Conservation (phyloP, 768 basidiomycete genomes). For the Russula vinacea region DNA sequence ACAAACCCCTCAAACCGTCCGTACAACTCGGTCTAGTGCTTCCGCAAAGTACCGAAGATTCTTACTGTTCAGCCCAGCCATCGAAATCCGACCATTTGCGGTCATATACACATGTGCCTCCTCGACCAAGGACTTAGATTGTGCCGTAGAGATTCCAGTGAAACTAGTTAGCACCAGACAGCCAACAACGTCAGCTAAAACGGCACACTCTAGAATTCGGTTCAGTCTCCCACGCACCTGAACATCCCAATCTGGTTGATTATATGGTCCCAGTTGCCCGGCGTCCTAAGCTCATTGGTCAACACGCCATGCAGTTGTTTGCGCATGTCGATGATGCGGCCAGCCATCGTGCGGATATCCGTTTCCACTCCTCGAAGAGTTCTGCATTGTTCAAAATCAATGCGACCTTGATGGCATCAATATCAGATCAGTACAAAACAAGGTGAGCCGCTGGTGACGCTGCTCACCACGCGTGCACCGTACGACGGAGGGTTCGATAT, state of each 20-base stretch:
- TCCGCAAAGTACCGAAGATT: conserved; percentile 78
- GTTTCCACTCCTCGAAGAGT: conserved; percentile 86
- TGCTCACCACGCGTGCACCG: conserved; percentile 80
- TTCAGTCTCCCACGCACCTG: conserved; percentile 51
- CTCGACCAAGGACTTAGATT: conserved; percentile 65
- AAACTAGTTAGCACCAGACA: conserved; percentile 58
- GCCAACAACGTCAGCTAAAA: conserved; percentile 25
- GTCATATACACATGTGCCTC: conserved; percentile 85
- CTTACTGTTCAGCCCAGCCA: conserved; percentile 83
- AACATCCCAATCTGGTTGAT: conserved; percentile 97
- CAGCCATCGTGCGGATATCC: conserved; percentile 91
- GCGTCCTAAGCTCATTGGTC: conserved; percentile 76
- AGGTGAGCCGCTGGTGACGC: neutral
- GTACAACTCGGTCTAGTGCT: conserved; percentile 64
- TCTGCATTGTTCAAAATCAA: conserved; percentile 72
- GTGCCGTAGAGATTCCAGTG: conserved; percentile 69
- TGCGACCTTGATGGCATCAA: conserved; percentile 50
- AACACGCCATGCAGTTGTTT: conserved; percentile 69
- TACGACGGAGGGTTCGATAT: conserved; percentile 94
- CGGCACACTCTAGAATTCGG: neutral
- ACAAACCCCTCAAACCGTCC: conserved; percentile 36
- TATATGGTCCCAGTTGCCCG: conserved; percentile 96
- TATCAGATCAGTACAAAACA: neutral
- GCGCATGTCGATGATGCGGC: conserved; percentile 90
- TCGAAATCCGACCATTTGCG: conserved; percentile 84